phyloP scores from a whole-genome alignment of 2,329 filamentous ascomycete genomes.

The Colletotrichum sojae region DNA sequence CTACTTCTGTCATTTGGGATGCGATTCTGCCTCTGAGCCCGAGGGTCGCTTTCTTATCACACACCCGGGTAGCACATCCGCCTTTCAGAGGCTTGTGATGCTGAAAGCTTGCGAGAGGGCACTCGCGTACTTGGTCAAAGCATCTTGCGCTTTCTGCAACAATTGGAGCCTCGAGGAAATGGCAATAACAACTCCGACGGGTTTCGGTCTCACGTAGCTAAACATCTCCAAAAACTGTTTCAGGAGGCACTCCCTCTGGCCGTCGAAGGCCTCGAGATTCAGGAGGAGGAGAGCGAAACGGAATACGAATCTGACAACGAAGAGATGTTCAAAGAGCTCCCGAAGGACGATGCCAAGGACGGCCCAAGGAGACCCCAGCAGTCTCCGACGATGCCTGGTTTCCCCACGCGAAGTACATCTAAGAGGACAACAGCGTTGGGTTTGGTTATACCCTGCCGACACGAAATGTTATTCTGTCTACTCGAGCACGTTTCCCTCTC shows the following conservation, averaged over 20 bases:
- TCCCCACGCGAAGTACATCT: no score
- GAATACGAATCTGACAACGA: no score
- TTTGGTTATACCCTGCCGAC: no score
- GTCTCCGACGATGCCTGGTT: no score
- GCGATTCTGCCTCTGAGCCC: background rate
- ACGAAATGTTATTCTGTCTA: no score
- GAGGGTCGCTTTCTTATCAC: slow-evolving; percentile 9
- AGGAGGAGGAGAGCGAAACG: background rate
- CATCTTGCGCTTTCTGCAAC: slow-evolving; percentile 17
- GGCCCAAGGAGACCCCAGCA: no score
- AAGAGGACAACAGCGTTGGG: no score
- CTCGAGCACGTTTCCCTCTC: no score
- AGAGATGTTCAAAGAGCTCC: no score
- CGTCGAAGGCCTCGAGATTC: slow-evolving; percentile 21
- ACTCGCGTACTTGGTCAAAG: background rate
- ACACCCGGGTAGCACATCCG: background rate
- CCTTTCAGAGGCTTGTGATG: slow-evolving; percentile 12
- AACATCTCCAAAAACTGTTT: slow-evolving; percentile 17
- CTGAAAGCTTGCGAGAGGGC: slow-evolving; percentile 7
- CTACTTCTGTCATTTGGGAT: background rate
- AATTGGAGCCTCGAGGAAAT: background rate
- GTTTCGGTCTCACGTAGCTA: slow-evolving; percentile 14
- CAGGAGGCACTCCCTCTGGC: slow-evolving; percentile 13
- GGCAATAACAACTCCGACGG: background rate
- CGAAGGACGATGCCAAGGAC: no score